These are phyloP conservation scores for Diplotaxis tenuifolia DNA, from an alignment of 345 rosid genomes.

Conservation along the genomic window DNA sequence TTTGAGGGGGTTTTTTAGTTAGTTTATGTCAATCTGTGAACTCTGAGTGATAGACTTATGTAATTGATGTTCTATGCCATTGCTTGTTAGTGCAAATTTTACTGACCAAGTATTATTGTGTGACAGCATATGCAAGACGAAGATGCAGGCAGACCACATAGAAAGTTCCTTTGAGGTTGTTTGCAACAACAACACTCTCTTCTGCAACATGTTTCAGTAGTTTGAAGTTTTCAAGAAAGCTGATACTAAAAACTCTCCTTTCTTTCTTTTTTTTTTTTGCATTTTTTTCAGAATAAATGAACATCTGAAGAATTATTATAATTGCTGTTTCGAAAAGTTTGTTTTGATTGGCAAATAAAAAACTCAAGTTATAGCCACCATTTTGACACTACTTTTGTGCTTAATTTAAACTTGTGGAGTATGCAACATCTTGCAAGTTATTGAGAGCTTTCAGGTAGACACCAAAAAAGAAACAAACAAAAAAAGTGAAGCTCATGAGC, in stretches of 20 bases:
- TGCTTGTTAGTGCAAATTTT: background rate
- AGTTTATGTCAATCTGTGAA: too few relatives aligned
- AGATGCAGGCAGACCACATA: conserved; percentile 79
- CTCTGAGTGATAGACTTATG: too few relatives aligned
- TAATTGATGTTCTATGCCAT: background rate
- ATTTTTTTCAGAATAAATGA: conserved; percentile 7
- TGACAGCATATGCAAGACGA: conserved; percentile 91
- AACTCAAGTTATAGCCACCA: background rate
- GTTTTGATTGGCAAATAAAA: conserved; percentile 23
- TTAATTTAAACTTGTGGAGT: background rate
- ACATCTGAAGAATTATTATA: conserved; percentile 11
- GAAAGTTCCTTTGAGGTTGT: conserved; percentile 64
- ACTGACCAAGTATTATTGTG: background rate
- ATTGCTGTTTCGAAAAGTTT: conserved; percentile 8
- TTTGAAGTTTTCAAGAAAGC: conserved; percentile 2
- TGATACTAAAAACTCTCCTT: background rate
- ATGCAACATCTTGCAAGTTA: background rate
- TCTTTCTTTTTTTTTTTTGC: background rate
- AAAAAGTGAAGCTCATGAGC: too few relatives aligned
- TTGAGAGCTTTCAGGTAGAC: background rate
- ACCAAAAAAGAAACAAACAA: too few relatives aligned
- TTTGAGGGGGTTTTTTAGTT: too few relatives aligned
- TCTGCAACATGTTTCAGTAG: conserved; percentile 8
- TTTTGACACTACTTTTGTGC: background rate
- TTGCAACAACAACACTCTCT: background rate